Evolutionary conservation across 2,329 filamentous ascomycete species (phyloP), one percentile per base, ranked within the genome.

Genomic region (Aspergillus piperis): DNA sequence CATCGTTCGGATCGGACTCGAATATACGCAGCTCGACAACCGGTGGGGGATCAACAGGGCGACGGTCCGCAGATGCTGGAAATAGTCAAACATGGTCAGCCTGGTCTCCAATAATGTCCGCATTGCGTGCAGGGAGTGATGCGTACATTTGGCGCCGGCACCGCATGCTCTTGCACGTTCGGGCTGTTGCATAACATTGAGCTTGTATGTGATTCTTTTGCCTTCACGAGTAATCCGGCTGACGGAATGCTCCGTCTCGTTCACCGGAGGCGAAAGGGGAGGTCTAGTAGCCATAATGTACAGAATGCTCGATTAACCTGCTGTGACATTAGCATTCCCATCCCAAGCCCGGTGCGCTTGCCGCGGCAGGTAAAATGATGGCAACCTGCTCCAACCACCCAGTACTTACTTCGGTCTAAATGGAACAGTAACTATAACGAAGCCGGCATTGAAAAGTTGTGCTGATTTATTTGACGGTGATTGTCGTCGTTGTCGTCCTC

Each of bases 141-240:
- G 68, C 89, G 78, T 83, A 96, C 92, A 96, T 81, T 98, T 98
- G 57, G 92, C 92, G 62, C 95, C 95, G 58, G 92, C 93, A 71
- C 95, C 95, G 76, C 95, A 99, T 58, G 95, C 95, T 81, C 95
- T 86, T 53, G 95, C 94, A 71, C 93, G 90, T 79, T 96, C 90
- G 19, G 95, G 95, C 75, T 98, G 92, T 78, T 99, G 95, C 69
- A 97, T 88, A 58, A 98, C 92, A 61, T 86, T 87, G 76, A 98
- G 82, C 65, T 85, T 83, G 77, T 98, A 98, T 72, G 87, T 91
- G 67, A 97, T 84, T 64, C 83, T 87, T 68, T 90, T 87, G 63
- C 91, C 91, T 69, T 90, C 88, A 68, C 87, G 87, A 44, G 91
- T 96, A 56, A 84, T 81, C 54, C 89, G 83, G 62, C 77, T 78